phyloP scores from a whole-genome alignment of 2,329 filamentous ascomycete genomes.

The Paraconiothyrium brasiliense region DNA sequence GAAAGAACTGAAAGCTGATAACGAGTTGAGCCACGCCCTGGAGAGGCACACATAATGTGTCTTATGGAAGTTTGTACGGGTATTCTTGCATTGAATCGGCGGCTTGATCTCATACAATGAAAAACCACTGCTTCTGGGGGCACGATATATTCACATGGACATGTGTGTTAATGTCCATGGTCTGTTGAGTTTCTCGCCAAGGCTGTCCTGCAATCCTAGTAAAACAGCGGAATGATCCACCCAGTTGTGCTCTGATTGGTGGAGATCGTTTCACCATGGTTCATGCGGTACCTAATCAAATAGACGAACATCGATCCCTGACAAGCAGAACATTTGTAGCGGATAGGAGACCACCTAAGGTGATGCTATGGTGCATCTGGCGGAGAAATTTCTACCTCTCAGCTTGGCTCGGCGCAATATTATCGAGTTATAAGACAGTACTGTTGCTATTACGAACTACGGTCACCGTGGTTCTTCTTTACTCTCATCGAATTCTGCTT shows the following conservation, averaged over 20 bases:
- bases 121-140: not conserved
- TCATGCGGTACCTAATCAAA: constrained; percentile 1
- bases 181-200: not conserved
- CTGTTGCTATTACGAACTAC: not conserved
- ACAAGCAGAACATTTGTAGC: not conserved
- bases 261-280: not conserved
- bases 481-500: not conserved
- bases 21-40: constrained; percentile 38
- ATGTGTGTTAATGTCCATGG: not conserved
- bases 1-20: constrained; percentile 43
- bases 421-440: not conserved
- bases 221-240: not conserved
- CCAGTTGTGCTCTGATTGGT: not conserved
- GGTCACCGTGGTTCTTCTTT: not conserved
- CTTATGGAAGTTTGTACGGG: not conserved
- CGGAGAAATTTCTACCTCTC: not conserved
- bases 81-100: not conserved
- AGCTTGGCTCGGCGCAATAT: not conserved
- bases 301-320: not conserved
- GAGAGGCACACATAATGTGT: constrained; percentile 15
- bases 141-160: no score
- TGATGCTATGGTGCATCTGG: not conserved
- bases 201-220: not conserved
- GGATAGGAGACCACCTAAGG: not conserved
- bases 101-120: not conserved